A percentile compares a stretch with the other conserved stretches of the same genome.
These are phyloP conservation scores for Rhizopus sp. DNA, from an alignment of 371 early-diverging fungal genomes.

Conservation along the genomic window DNA sequence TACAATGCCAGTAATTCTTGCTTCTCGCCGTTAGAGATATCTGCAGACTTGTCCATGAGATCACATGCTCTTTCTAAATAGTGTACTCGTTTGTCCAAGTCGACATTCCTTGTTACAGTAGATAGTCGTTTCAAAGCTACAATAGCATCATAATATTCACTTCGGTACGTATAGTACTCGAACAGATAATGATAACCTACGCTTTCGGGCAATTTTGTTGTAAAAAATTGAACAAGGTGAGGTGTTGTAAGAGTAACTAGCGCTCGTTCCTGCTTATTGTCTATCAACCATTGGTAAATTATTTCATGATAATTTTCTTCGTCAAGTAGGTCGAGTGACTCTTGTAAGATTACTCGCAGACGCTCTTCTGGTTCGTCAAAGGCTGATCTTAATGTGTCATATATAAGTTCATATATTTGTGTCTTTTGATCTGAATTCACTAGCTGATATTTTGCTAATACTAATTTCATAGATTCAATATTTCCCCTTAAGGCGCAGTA, in stretches of 20 bases:
- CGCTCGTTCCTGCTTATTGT: slow-evolving; percentile 5
- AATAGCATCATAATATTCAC: slow-evolving; percentile 4
- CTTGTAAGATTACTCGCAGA: not conserved
- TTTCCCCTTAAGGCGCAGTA: slow-evolving; percentile 4
- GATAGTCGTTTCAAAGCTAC: slow-evolving; percentile 5
- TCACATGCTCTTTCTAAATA: slow-evolving; percentile 9
- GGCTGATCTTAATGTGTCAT: not conserved
- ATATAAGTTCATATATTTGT: not conserved
- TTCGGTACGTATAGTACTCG: slow-evolving; percentile 8
- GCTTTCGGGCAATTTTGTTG: slow-evolving; percentile 1
- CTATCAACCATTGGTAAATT: slow-evolving; percentile 15
- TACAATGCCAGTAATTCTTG: not conserved
- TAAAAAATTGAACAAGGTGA: slow-evolving; percentile 6
- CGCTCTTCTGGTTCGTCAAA: not conserved
- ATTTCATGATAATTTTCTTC: slow-evolving; percentile 11
- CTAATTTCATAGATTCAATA: slow-evolving; percentile 7
- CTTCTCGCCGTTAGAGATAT: not conserved
- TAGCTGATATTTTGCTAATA: slow-evolving; percentile 4
- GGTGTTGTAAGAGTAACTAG: slow-evolving; percentile 5
- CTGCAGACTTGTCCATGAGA: not conserved
- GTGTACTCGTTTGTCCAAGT: not conserved
- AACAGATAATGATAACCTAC: slow-evolving; percentile 9
- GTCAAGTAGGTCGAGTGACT: slow-evolving; percentile 4
- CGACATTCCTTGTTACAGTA: not conserved
- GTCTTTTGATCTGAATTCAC: not conserved